Evolutionary conservation across 2,329 filamentous ascomycete genomes (phyloP).

Genomic region (Alternaria sp.): DNA sequence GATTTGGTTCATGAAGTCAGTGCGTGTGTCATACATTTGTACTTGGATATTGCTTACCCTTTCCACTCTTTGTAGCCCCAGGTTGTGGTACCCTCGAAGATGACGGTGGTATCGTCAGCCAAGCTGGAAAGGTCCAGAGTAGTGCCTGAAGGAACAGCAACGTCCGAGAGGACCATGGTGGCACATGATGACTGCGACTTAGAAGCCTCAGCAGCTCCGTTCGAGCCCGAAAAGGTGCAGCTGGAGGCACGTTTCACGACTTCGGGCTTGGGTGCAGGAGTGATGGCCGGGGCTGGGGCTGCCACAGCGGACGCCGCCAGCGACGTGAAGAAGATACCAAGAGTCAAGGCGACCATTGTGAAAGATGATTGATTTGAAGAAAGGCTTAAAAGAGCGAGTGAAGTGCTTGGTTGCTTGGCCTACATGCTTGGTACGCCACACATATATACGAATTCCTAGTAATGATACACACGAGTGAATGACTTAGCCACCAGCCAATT

Average conservation of each 20-base stretch:
- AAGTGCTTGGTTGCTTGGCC: constrained; percentile 20
- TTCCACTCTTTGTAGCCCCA: constrained; percentile 71
- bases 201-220: constrained; percentile 54
- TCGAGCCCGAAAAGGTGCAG: constrained; percentile 60
- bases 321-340: constrained; percentile 21
- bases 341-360: constrained; percentile 22
- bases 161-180: constrained; percentile 60
- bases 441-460: constrained; percentile 10
- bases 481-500: background rate
- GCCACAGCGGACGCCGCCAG: constrained; percentile 30
- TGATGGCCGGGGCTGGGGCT: constrained; percentile 31
- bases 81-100: constrained; percentile 69
- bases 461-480: background rate
- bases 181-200: constrained; percentile 60
- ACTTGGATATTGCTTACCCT: constrained; percentile 44
- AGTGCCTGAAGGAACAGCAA: constrained; percentile 63
- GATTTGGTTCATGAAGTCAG: background rate
- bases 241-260: constrained; percentile 33
- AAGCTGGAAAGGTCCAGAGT: constrained; percentile 65
- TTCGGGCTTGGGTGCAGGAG: constrained; percentile 22
- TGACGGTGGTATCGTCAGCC: constrained; percentile 59
- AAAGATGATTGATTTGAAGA: constrained; percentile 2
- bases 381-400: constrained; percentile 9
- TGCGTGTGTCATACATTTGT: background rate
- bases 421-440: constrained; percentile 16